These are phyloP conservation scores for Pseudonectria foliicola DNA, from an alignment of 2,329 filamentous ascomycete genomes.

Conservation along the genomic window DNA sequence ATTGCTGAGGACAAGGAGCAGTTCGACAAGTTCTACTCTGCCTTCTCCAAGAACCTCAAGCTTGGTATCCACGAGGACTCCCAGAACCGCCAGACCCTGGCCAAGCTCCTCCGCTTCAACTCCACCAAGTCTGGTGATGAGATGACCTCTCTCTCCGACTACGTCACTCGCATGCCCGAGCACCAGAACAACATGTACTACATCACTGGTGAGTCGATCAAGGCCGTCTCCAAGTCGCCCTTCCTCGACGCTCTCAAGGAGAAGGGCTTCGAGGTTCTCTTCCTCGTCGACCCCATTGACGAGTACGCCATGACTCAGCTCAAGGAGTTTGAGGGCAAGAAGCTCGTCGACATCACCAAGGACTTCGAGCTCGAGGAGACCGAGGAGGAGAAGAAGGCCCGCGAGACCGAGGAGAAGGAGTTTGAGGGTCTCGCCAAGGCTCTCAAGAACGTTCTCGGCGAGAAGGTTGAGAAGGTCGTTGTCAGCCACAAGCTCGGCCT, in stretches of 20 bases:
- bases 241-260: constrained; percentile 98
- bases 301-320: constrained; percentile 99
- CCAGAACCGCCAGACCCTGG: constrained; percentile 86
- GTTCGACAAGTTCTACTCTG: constrained; percentile 99
- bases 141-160: constrained; percentile 89
- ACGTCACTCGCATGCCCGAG: constrained; percentile 98
- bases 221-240: constrained; percentile 95
- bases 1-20: constrained; percentile 99
- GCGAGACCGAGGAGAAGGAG: constrained; percentile 97
- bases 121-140: constrained; percentile 99
- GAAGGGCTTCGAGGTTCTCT: constrained; percentile 99
- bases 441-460: constrained; percentile 97
- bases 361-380: constrained; percentile 99
- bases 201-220: constrained; percentile 99
- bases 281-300: constrained; percentile 98
- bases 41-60: constrained; percentile 99
- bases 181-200: constrained; percentile 99
- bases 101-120: constrained; percentile 98
- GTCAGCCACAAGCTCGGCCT: constrained; percentile 95
- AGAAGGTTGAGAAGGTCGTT: constrained; percentile 99
- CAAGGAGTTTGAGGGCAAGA: constrained; percentile 99
- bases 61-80: constrained; percentile 99
- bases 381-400: constrained; percentile 95
- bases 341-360: constrained; percentile 99
- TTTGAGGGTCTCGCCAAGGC: constrained; percentile 90